Conservation (phyloP, 2,329 filamentous ascomycete genomes). For the Monosporascus sp. region DNA sequence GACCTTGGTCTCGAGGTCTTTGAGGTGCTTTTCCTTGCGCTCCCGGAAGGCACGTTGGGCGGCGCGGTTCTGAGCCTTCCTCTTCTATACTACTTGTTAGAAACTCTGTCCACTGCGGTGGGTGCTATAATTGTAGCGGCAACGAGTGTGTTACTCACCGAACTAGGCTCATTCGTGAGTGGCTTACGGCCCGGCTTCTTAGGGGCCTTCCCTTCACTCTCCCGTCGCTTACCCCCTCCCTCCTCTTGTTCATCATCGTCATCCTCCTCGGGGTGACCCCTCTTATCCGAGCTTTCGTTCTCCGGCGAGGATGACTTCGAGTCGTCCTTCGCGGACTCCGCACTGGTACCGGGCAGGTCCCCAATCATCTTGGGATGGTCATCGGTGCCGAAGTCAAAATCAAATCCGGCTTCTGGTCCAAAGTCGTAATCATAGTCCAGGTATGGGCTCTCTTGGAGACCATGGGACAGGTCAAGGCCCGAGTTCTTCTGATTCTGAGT, state of each 20-base stretch:
- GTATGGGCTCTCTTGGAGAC: slow-evolving; percentile 71
- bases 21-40: slow-evolving; percentile 87
- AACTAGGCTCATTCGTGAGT: slow-evolving; percentile 89
- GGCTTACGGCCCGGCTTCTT: slow-evolving; percentile 98
- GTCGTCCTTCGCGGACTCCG: slow-evolving; percentile 23
- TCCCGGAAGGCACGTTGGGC: slow-evolving; percentile 91
- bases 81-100: slow-evolving; percentile 57
- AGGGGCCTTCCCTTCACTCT: slow-evolving; percentile 76
- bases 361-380: slow-evolving; percentile 68
- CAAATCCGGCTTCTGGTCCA: slow-evolving; percentile 68
- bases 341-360: slow-evolving; percentile 55
- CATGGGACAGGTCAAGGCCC: slow-evolving; percentile 37
- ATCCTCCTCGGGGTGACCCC: slow-evolving; percentile 66
- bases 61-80: slow-evolving; percentile 92
- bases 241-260: slow-evolving; percentile 54
- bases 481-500: slow-evolving; percentile 35
- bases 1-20: slow-evolving; percentile 76
- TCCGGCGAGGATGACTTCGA: slow-evolving; percentile 56
- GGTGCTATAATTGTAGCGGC: slow-evolving; percentile 3
- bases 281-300: slow-evolving; percentile 61
- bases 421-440: slow-evolving; percentile 78
- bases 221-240: slow-evolving; percentile 61
- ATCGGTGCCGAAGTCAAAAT: slow-evolving; percentile 58
- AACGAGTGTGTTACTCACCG: slow-evolving; percentile 57
- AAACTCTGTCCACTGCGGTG: slow-evolving; percentile 1